phyloP scores from a whole-genome alignment of 495 filamentous ascomycete genomes.

The Trypethelium eluteriae region DNA sequence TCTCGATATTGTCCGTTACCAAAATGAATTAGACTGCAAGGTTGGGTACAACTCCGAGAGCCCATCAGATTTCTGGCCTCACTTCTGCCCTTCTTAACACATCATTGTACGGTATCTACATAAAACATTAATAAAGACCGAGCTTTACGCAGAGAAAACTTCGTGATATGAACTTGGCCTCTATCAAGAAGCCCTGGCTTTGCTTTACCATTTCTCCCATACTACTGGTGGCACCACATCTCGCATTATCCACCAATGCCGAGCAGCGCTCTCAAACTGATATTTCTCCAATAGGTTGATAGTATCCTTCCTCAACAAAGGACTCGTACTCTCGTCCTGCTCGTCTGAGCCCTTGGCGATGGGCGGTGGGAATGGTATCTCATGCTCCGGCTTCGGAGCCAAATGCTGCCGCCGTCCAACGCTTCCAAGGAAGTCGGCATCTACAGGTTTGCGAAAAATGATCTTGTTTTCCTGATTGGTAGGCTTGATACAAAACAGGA shows the following conservation, averaged over 20 bases:
- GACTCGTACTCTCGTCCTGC: background rate
- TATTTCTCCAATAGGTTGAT: constrained; percentile 56
- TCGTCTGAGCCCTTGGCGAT: background rate
- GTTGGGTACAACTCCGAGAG: too few relatives aligned
- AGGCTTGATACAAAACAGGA: constrained; percentile 53
- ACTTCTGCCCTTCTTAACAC: too few relatives aligned
- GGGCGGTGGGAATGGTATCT: constrained; percentile 42
- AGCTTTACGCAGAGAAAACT: background rate
- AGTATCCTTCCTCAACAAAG: constrained; percentile 47
- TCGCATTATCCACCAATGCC: constrained; percentile 90
- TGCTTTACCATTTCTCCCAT: constrained; percentile 78
- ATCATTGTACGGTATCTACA: too few relatives aligned
- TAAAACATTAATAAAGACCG: background rate
- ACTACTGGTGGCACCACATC: constrained; percentile 66
- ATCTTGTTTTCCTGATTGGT: constrained; percentile 46
- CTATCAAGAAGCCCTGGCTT: background rate
- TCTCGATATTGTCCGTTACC: too few relatives aligned
- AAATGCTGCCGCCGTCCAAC: constrained; percentile 60
- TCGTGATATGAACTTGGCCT: background rate
- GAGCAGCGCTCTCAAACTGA: constrained; percentile 65
- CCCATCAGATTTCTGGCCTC: too few relatives aligned
- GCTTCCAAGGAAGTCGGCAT: constrained; percentile 64
- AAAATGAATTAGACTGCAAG: too few relatives aligned
- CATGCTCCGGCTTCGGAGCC: constrained; percentile 65
- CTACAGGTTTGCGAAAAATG: constrained; percentile 58